phyloP scores from a whole-genome alignment of 176 grass and related monocot species.

The Calamus simplicifolius region DNA sequence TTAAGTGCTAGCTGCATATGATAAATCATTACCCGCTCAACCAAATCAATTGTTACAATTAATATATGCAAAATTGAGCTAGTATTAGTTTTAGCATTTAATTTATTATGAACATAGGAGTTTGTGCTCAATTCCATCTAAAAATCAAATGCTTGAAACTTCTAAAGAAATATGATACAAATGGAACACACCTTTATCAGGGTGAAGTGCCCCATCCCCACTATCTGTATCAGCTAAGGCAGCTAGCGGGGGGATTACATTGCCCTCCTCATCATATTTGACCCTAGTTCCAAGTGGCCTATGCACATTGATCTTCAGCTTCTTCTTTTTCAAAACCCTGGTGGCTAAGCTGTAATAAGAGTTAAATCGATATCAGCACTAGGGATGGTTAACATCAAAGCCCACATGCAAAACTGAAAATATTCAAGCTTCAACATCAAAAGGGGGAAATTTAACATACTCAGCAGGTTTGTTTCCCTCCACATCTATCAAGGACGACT shows the following conservation, averaged over 20 bases:
- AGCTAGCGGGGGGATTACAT: slow-evolving; percentile 59
- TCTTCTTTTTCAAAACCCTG: slow-evolving; percentile 69
- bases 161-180: background rate
- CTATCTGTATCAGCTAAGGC: slow-evolving; percentile 46
- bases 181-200: slow-evolving; percentile 38
- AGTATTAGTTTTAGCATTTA: too few species aligned
- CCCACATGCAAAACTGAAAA: slow-evolving; percentile 5
- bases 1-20: too few species aligned
- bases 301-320: slow-evolving; percentile 84
- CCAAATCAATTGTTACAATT: too few species aligned
- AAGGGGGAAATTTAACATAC: slow-evolving; percentile 24
- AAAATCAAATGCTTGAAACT: background rate
- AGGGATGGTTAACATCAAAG: background rate
- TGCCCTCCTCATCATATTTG: slow-evolving; percentile 81
- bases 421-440: background rate
- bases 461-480: slow-evolving; percentile 22
- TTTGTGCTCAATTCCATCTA: too few species aligned
- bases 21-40: too few species aligned
- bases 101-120: too few species aligned
- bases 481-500: slow-evolving; percentile 14
- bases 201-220: slow-evolving; percentile 40
- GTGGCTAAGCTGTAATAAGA: slow-evolving; percentile 32
- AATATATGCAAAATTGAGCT: too few species aligned
- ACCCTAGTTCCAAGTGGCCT: slow-evolving; percentile 75
- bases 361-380: background rate